A percentile compares a stretch with the other conserved stretches of the same genome.
These are phyloP conservation scores for Cytospora piceae DNA, from an alignment of 2,329 filamentous ascomycete genomes.

Conservation along the genomic window DNA sequence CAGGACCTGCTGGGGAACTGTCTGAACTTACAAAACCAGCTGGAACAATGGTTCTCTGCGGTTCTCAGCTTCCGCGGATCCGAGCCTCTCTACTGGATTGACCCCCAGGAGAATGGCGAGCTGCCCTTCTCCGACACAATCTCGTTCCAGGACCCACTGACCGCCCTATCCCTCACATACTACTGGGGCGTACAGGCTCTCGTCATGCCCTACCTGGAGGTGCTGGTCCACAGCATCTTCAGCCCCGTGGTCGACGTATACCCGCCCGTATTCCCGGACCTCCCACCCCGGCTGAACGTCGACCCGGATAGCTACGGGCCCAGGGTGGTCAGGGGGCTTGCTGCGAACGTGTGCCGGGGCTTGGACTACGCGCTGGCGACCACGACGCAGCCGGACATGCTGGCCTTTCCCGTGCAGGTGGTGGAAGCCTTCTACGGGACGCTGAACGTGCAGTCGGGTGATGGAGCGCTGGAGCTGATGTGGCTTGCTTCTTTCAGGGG, in stretches of 20 bases:
- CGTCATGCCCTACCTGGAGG: conserved; percentile 53
- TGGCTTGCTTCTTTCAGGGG: conserved; percentile 52
- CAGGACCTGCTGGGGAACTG: conserved; percentile 54
- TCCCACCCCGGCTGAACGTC: conserved; percentile 45
- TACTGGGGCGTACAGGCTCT: conserved; percentile 58
- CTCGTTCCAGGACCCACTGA: conserved; percentile 48
- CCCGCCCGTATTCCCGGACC: conserved; percentile 44
- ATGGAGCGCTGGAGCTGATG: conserved; percentile 49
- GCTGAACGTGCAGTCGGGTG: conserved; percentile 42
- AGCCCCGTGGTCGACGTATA: conserved; percentile 48
- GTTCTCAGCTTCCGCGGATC: conserved; percentile 37
- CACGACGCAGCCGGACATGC: conserved; percentile 51
- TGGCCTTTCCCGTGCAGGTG: conserved; percentile 48
- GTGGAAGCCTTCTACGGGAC: conserved; percentile 47
- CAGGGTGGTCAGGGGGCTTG: conserved; percentile 52
- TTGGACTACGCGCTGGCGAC: conserved; percentile 51
- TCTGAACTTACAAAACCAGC: conserved; percentile 50
- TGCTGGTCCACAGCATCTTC: conserved; percentile 49
- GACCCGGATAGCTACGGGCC: conserved; percentile 50
- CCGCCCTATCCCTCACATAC: conserved; percentile 54
- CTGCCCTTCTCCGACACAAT: conserved; percentile 52
- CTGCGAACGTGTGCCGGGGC: conserved; percentile 54
- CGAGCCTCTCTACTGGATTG: conserved; percentile 46
- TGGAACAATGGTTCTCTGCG: conserved; percentile 51
- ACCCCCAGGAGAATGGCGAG: conserved; percentile 37